Percentiles rank a stretch among this genome's conserved stretches.
Evolutionary conservation across 2,329 filamentous ascomycete genomes (phyloP).

Genomic region (Colletotrichum liaoningense): DNA sequence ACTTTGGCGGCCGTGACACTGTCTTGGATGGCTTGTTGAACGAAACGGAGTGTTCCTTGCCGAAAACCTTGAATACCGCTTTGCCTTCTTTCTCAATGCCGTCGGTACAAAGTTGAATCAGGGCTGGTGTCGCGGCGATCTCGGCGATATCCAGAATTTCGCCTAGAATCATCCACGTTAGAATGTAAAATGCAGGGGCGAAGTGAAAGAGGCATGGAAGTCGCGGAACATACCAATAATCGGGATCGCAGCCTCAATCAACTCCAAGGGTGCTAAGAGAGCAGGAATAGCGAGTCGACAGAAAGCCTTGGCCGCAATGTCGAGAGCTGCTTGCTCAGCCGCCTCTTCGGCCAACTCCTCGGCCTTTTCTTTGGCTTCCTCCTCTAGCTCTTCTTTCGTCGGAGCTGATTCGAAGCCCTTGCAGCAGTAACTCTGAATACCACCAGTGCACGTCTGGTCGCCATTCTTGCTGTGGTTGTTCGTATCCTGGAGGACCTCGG

Average conservation of each 20-base stretch:
- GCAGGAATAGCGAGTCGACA: conserved; percentile 48
- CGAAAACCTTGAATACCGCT: neutral
- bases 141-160: neutral
- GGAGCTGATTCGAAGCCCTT: conserved; percentile 44
- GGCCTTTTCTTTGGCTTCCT: conserved; percentile 40
- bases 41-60: neutral
- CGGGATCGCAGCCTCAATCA: neutral
- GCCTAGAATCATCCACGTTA: neutral
- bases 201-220: neutral
- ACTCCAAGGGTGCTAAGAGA: neutral
- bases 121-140: neutral
- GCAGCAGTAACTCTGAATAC: conserved; percentile 44
- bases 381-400: conserved; percentile 36
- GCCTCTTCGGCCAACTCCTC: conserved; percentile 39
- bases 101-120: neutral
- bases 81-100: neutral
- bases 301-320: conserved; percentile 48
- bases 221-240: neutral
- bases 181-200: neutral
- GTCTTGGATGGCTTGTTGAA: conserved; percentile 1
- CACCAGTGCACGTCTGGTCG: conserved; percentile 46
- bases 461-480: conserved; percentile 42
- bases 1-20: neutral
- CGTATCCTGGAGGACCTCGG: conserved; percentile 43
- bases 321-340: conserved; percentile 44